A percentile compares a stretch with the other conserved stretches of the same genome.
These are phyloP conservation scores for Ustilago trichophora DNA, from an alignment of 1,284 basidiomycete species.

Conservation along the genomic window DNA sequence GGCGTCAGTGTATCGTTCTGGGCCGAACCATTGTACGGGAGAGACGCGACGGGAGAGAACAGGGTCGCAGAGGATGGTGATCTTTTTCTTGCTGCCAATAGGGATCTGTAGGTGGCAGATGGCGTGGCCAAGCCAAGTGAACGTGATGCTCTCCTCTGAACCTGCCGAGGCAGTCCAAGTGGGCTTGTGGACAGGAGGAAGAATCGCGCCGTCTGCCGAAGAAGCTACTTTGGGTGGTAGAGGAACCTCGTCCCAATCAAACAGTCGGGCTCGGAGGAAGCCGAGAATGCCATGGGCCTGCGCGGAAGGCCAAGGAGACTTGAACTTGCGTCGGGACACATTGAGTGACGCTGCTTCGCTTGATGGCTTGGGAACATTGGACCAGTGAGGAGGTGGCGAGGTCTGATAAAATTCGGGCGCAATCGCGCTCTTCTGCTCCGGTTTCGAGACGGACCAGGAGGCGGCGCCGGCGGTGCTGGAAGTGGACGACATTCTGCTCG, in stretches of 20 bases:
- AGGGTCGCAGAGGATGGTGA: slow-evolving; percentile 53
- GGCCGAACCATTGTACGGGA: slow-evolving; percentile 54
- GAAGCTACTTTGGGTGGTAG: slow-evolving; percentile 33
- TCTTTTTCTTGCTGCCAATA: slow-evolving; percentile 16
- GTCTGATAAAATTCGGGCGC: slow-evolving; percentile 46
- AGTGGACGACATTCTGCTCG: slow-evolving; percentile 37
- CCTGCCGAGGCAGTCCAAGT: slow-evolving; percentile 16
- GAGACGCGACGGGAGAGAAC: slow-evolving; percentile 52
- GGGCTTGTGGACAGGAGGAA: slow-evolving; percentile 36
- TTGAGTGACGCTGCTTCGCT: too few species aligned
- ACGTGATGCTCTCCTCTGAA: slow-evolving; percentile 22
- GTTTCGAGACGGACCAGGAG: slow-evolving; percentile 24
- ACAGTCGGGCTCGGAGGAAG: slow-evolving; percentile 45
- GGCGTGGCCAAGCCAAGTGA: slow-evolving; percentile 59
- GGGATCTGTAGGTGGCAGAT: slow-evolving; percentile 49
- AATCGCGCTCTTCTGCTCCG: slow-evolving; percentile 7
- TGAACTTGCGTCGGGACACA: slow-evolving; percentile 26
- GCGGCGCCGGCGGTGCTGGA: too few species aligned
- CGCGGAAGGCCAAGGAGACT: slow-evolving; percentile 50
- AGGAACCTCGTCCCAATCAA: slow-evolving; percentile 53
- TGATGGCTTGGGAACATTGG: too few species aligned
- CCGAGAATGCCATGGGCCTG: slow-evolving; percentile 19
- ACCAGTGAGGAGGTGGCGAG: slow-evolving; percentile 47
- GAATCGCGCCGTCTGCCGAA: slow-evolving; percentile 9
- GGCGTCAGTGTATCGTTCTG: slow-evolving; percentile 45